Base-by-base conservation (phyloP, 345 rosid species). In the Fremontodendron californicum region DNA sequence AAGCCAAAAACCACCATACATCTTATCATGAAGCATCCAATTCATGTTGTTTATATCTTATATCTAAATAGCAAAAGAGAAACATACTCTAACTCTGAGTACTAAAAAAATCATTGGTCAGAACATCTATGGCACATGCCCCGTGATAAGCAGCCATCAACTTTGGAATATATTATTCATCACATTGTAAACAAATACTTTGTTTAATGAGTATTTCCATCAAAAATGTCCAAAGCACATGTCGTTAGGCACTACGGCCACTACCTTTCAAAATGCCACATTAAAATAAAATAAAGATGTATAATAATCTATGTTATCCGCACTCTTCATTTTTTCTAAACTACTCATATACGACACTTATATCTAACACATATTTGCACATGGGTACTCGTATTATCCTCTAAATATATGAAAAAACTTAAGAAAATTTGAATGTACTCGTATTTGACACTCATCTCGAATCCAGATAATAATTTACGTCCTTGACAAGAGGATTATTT, bases 211-310 rank as follows among this genome's bases (percentile, higher is more conserved):
- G 63, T 74, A 40, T 65, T 82, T 73, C 58, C 19, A 62, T 77
- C n/a, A 72, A 55, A 33, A 68, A 73, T 55, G 66, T 70, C 62
- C 80, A 72, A 18, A 58, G 60, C 82, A 82, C 78, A 81, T 84
- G 86, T 73, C 76, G 37, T n/a, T 74, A 75, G 72, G 85, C 87
- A 83, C 61, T 78, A 77, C 81, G 3, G 35, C 2, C 35, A 33
- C 85, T 78, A 77, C 81, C 74, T 71, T 80, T 68, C 61, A 81
- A 78, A 84, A 78, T 73, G 52, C 81, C 84, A 85, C 87, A 79
- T 84, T 84, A 78, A 58, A 55, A 4, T 52, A 71, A 74, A 43
- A 71, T 33, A 75, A 31, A n/a, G 35, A 8, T 51, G 9, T 3
- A 33, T 33, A 33, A 33, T 33, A 55, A n/a, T n/a, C n/a, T n/a